These are phyloP conservation scores for Metschnikowia anglica DNA, from an alignment of 805 yeast species.

Conservation along the genomic window DNA sequence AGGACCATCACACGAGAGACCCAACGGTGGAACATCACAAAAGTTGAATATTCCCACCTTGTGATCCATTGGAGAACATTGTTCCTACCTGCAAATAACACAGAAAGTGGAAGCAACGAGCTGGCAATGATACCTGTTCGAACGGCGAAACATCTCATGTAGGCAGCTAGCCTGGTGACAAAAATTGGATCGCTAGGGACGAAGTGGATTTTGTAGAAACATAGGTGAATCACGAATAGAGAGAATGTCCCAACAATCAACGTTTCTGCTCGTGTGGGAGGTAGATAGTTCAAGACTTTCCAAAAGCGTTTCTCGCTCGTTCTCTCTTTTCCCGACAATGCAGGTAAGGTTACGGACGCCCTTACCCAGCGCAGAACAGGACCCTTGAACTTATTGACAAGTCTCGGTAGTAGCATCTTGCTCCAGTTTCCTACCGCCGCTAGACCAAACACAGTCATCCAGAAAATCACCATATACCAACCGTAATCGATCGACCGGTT, in stretches of 20 bases:
- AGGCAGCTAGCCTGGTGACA: constrained; percentile 28
- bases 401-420: constrained; percentile 27
- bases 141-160: constrained; percentile 39
- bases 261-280: constrained; percentile 20
- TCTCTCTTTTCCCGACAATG: constrained; percentile 29
- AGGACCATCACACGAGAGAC: constrained; percentile 46
- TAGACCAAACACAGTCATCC: constrained; percentile 29
- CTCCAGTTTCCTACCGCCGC: constrained; percentile 36
- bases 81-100: constrained; percentile 22
- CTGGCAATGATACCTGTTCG: constrained; percentile 21
- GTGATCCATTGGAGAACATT: constrained; percentile 37
- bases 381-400: constrained; percentile 24
- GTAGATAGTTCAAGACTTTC: constrained; percentile 29
- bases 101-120: constrained; percentile 16
- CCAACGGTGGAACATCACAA: constrained; percentile 59
- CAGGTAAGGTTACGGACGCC: constrained; percentile 40
- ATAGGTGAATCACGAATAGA: constrained; percentile 3
- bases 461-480: constrained; percentile 29
- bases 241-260: constrained; percentile 12
- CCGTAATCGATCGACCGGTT: constrained; percentile 41
- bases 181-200: constrained; percentile 19
- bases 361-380: constrained; percentile 34
- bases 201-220: constrained; percentile 11
- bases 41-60: constrained; percentile 45
- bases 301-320: constrained; percentile 27